Base-by-base conservation (phyloP, 2,329 filamentous ascomycete genomes). In the Colletotrichum sp. region DNA sequence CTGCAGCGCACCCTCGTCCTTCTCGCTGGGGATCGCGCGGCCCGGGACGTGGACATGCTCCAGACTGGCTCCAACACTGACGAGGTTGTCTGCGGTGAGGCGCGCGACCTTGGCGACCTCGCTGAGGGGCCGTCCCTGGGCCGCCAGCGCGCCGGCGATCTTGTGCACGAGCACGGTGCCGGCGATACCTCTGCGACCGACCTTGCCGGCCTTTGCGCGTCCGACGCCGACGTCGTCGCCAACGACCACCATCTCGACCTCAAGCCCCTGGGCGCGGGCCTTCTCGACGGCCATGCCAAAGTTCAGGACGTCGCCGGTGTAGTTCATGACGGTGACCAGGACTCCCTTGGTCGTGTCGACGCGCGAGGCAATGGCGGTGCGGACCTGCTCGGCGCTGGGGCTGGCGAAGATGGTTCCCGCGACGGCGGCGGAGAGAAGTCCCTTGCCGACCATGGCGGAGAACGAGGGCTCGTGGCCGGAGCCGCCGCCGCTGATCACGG, bases 241-340 rank as follows among this genome's bases (percentile, higher is more conserved):
- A 9, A 98, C 95, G 10, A 98, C 94, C 12, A 98, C 92, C 94
- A 98, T 98, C 83, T 98, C 95, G 1, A 95, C 94, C 21, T 92
- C 86, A 28, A 95, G 85, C 0, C 95, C 96, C 0, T 92, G 91
- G 2, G 95, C 95, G 75, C 94, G 93, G 18, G 96, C 96, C 87
- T 98, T 98, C 85, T 98, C 96, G 10, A 97, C 95, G 1, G 94
- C 96, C 90, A 98, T 94, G 71, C 96, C 96, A 82, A 98, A 98
- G 86, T 98, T 98, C 79, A 98, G 90, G 70, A 98, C 92, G 83
- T 96, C 95, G 49, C 95, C 95, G 2, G 95, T 98, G 85, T 98
- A 98, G 84, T 98, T 98, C 95, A 98, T 98, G 34, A 98, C 95
- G 8, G 96, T 93, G n/a, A 98, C 94, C 55, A 98, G 84, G 2